phyloP scores from a whole-genome alignment of 441 rosid genomes.

The Pelargonium australe region DNA sequence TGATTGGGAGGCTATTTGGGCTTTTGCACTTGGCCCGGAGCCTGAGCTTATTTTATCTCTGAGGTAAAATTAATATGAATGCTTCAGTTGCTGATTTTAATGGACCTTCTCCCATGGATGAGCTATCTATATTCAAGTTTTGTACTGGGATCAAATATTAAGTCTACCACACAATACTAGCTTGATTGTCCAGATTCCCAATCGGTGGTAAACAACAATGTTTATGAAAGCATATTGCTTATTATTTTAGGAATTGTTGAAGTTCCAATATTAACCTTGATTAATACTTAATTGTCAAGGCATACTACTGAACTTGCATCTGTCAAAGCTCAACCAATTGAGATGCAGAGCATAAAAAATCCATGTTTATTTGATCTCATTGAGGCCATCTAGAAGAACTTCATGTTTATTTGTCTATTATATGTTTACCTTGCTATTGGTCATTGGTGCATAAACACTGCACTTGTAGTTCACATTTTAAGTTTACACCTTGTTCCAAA shows the following conservation, averaged over 20 bases:
- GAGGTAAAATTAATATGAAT: slow-evolving; percentile 42
- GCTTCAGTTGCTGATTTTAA: slow-evolving; percentile 11
- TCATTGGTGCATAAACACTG: too few relatives aligned
- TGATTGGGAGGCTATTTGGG: slow-evolving; percentile 98
- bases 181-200: neutral
- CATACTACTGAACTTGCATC: neutral
- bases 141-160: neutral
- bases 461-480: too few relatives aligned
- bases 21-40: slow-evolving; percentile 91
- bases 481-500: too few relatives aligned
- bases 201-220: neutral
- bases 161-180: neutral
- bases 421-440: too few relatives aligned
- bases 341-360: neutral
- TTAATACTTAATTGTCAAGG: neutral
- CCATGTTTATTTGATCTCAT: neutral
- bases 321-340: neutral
- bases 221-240: neutral
- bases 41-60: slow-evolving; percentile 84
- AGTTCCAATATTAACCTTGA: neutral
- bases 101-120: slow-evolving; percentile 10
- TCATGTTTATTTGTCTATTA: neutral
- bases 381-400: neutral
- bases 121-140: neutral
- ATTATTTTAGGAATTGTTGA: neutral